Percentiles rank a stretch among this genome's conserved stretches.
Conservation (phyloP, 148 eudicot genomes). For the Hydrangea macrophylla region DNA sequence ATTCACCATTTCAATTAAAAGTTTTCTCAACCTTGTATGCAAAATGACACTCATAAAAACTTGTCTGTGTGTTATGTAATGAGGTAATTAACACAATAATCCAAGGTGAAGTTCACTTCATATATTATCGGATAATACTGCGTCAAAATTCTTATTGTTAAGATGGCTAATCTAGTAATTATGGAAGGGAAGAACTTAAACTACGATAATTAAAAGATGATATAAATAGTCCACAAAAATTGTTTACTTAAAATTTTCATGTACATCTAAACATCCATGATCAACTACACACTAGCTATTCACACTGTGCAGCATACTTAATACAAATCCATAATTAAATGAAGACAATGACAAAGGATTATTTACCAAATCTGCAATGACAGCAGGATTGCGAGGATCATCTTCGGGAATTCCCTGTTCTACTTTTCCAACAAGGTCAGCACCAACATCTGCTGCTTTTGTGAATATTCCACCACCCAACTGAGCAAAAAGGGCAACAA, state of each 20-base stretch:
- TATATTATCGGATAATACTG: background rate
- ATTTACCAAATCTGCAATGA: slow-evolving; percentile 96
- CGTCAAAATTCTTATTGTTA: background rate
- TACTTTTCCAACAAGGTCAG: slow-evolving; percentile 98
- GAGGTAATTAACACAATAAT: background rate
- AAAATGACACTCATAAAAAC: background rate
- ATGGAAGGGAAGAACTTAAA: background rate
- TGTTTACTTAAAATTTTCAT: background rate
- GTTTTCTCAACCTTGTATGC: background rate
- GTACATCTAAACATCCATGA: background rate
- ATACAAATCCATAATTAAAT: background rate
- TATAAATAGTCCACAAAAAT: slow-evolving; percentile 2
- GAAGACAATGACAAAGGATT: slow-evolving; percentile 8
- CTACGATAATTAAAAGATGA: background rate
- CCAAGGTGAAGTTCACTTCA: background rate
- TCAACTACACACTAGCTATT: background rate
- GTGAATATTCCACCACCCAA: slow-evolving; percentile 99
- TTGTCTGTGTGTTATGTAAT: background rate
- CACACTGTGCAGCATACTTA: background rate
- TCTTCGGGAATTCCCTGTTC: slow-evolving; percentile 99
- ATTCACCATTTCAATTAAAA: background rate
- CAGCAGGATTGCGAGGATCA: slow-evolving; percentile 99
- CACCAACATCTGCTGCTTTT: slow-evolving; percentile 99
- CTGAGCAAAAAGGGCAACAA: slow-evolving; percentile 99
- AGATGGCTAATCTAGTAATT: background rate